A percentile compares a stretch with the other conserved stretches of the same genome.
These are phyloP conservation scores for Stentor roeselii DNA, from an alignment of 73 alveolate genomes.

Conservation along the genomic window DNA sequence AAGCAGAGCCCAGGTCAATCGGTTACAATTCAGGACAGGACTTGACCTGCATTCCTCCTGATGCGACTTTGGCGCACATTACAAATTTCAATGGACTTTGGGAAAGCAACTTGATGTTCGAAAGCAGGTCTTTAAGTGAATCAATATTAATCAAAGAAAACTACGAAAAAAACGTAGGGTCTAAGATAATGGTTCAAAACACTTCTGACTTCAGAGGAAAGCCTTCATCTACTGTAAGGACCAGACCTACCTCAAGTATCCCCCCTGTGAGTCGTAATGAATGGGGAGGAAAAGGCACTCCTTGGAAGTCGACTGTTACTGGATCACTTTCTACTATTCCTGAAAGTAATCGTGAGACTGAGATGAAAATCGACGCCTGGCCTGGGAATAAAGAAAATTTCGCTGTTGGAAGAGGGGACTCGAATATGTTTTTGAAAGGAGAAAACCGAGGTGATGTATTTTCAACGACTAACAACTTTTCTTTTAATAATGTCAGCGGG, in stretches of 20 bases:
- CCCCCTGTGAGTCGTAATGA: background rate
- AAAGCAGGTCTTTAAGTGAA: background rate
- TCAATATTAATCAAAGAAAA: background rate
- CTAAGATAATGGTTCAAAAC: background rate
- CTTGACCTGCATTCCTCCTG: background rate
- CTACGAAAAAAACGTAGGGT: background rate
- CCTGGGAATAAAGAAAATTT: background rate
- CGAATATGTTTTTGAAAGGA: too few species aligned
- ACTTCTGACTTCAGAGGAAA: background rate
- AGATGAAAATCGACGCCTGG: background rate
- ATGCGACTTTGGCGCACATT: background rate
- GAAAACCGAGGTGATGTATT: too few species aligned
- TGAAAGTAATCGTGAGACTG: background rate
- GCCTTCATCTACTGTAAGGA: background rate
- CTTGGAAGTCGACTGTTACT: background rate
- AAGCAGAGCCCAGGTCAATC: slow-evolving; percentile 8
- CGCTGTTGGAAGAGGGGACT: too few species aligned
- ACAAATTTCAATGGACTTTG: background rate
- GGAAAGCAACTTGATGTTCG: slow-evolving; percentile 5
- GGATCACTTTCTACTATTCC: background rate
- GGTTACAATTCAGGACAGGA: slow-evolving; percentile 8
- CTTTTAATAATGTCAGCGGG: too few species aligned
- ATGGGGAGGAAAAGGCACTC: background rate
- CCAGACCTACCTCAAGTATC: background rate
- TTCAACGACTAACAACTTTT: too few species aligned